A percentile compares a stretch with the other conserved stretches of the same genome.
phyloP scores from a whole-genome alignment of 192 early-diverging fungal genomes.

The Jimgerdemannia lactiflua region DNA sequence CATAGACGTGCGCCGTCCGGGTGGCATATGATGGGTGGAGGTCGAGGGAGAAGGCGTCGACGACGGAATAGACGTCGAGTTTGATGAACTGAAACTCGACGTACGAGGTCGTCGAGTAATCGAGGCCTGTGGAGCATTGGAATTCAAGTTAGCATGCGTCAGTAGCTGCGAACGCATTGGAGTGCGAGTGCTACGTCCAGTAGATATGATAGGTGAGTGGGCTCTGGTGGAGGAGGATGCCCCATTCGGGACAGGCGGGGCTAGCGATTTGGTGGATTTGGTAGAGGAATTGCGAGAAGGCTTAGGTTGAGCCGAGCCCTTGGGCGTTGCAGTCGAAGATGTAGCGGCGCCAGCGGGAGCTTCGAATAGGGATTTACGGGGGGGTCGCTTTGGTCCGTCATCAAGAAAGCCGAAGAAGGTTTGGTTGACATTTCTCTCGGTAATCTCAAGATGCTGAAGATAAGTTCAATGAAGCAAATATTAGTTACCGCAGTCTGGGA shows the following conservation, averaged over 20 bases:
- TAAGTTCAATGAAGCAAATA: neutral
- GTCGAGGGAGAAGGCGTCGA: slow-evolving; percentile 8
- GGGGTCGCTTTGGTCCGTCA: neutral
- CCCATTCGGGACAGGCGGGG: neutral
- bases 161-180: neutral
- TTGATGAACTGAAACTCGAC: neutral
- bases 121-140: neutral
- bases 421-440: slow-evolving; percentile 32
- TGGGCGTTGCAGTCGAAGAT: neutral
- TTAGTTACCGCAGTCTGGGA: neutral
- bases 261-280: neutral
- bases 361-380: neutral
- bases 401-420: slow-evolving; percentile 39
- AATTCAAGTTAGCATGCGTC: neutral
- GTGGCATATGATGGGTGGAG: neutral
- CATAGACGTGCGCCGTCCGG: neutral
- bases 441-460: slow-evolving; percentile 27
- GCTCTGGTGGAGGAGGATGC: neutral
- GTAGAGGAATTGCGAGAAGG: neutral
- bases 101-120: neutral
- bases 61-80: neutral
- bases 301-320: neutral
- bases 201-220: neutral
- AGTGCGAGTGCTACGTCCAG: neutral
- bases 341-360: neutral